Conservation (phyloP, 345 rosid genomes). For the Populus deltoides region DNA sequence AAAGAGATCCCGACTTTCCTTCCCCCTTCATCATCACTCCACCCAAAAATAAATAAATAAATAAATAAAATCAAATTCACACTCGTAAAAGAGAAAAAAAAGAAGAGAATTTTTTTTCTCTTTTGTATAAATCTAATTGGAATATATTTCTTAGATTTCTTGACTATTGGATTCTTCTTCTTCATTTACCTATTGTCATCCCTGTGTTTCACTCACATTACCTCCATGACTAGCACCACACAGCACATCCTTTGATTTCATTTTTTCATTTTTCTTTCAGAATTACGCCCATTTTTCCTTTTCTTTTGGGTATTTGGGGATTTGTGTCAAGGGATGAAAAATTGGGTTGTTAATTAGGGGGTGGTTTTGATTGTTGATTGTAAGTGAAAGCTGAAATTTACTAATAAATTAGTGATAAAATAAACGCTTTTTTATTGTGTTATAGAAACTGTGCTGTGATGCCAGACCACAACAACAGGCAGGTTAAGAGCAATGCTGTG, state of each 20-base stretch:
- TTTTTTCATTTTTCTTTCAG: neutral
- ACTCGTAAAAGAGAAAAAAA: constrained; percentile 23
- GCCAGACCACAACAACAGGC: constrained; percentile 52
- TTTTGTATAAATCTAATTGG: constrained; percentile 23
- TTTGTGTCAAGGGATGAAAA: neutral
- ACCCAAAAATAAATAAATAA: constrained; percentile 13
- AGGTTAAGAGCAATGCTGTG: constrained; percentile 56
- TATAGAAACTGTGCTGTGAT: constrained; percentile 27
- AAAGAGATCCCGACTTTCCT: constrained; percentile 46
- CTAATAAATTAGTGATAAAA: neutral
- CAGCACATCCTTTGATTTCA: neutral
- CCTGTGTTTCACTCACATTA: constrained; percentile 1
- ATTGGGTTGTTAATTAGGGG: neutral
- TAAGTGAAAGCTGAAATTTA: neutral
- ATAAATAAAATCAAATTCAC: neutral
- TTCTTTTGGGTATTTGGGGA: neutral
- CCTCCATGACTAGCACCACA: neutral
- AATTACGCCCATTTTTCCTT: neutral
- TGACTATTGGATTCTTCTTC: constrained; percentile 34
- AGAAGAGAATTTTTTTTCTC: constrained; percentile 9
- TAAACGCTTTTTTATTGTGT: neutral
- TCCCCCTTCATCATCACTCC: constrained; percentile 26
- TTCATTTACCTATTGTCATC: constrained; percentile 8
- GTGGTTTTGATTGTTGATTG: constrained; percentile 1
- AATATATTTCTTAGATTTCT: constrained; percentile 42